A percentile compares a stretch with the other conserved stretches of the same genome.
Conservation (phyloP, 2,329 filamentous ascomycete species). For the Colletotrichum truncatum region DNA sequence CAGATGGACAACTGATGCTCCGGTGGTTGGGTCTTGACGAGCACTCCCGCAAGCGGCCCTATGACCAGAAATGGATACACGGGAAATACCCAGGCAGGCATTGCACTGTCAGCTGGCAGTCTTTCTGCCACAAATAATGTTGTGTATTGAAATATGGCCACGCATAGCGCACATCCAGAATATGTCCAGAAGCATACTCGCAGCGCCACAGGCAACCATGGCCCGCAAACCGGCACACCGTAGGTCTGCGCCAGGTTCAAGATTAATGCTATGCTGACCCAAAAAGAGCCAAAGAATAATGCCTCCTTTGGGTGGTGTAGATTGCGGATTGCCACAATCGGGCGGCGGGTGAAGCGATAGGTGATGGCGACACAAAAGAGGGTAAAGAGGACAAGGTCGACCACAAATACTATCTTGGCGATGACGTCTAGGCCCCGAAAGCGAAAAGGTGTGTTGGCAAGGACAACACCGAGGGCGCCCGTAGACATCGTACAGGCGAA, state of each 20-base stretch:
- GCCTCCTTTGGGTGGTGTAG: slow-evolving; percentile 72
- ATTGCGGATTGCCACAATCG: slow-evolving; percentile 65
- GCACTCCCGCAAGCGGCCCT: slow-evolving; percentile 59
- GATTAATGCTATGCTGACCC: slow-evolving; percentile 71
- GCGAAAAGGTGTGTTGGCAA: slow-evolving; percentile 47
- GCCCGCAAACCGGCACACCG: slow-evolving; percentile 55
- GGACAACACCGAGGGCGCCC: slow-evolving; percentile 37
- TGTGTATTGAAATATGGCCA: slow-evolving; percentile 39
- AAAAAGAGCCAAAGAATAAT: slow-evolving; percentile 68
- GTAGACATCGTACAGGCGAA: slow-evolving; percentile 41
- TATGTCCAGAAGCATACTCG: slow-evolving; percentile 60
- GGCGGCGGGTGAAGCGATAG: slow-evolving; percentile 66
- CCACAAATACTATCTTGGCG: slow-evolving; percentile 54
- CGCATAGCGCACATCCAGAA: slow-evolving; percentile 42
- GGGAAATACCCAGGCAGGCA: slow-evolving; percentile 64
- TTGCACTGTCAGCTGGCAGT: slow-evolving; percentile 58
- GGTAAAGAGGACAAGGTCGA: slow-evolving; percentile 58
- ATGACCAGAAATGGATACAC: slow-evolving; percentile 64
- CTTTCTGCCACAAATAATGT: slow-evolving; percentile 42
- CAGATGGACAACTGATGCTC: slow-evolving; percentile 58
- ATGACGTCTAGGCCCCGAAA: slow-evolving; percentile 55
- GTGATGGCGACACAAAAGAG: slow-evolving; percentile 62
- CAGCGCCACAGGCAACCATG: slow-evolving; percentile 58
- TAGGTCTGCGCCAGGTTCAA: slow-evolving; percentile 72
- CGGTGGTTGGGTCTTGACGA: slow-evolving; percentile 55